Conservation (phyloP, 441 rosid genomes). For the Pelargonium cotyledonis region DNA sequence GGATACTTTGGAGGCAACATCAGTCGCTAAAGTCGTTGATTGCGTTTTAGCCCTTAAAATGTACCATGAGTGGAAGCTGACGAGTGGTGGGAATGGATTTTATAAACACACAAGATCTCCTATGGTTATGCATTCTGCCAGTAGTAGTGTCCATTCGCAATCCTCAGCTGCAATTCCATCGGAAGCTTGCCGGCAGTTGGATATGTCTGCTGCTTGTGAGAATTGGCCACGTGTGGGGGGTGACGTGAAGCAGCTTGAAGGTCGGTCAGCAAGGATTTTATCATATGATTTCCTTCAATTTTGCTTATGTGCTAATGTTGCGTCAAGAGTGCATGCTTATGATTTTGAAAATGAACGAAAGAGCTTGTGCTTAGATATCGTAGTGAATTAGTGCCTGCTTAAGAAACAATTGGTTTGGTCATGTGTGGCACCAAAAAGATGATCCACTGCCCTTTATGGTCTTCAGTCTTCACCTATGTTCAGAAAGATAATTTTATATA, state of each 20-base stretch:
- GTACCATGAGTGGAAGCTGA: conserved; percentile 61
- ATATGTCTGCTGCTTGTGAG: conserved; percentile 38
- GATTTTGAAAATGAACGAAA: too few relatives aligned
- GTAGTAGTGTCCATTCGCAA: conserved; percentile 29
- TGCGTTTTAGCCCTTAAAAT: conserved; percentile 73
- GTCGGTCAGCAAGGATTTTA: conserved; percentile 24
- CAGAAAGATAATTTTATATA: background rate
- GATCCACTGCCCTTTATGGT: too few relatives aligned
- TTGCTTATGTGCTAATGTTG: background rate
- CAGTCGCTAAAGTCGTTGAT: conserved; percentile 73
- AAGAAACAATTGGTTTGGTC: background rate
- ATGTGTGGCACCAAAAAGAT: background rate
- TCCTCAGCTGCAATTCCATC: conserved; percentile 24
- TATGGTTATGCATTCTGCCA: conserved; percentile 40
- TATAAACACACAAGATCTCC: conserved; percentile 61
- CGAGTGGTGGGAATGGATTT: conserved; percentile 43
- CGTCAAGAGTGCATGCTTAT: too few relatives aligned
- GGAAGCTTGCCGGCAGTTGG: conserved; percentile 54
- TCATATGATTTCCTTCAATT: conserved; percentile 4
- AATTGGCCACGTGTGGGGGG: conserved; percentile 26
- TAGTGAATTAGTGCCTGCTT: background rate
- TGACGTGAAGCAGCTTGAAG: conserved; percentile 42
- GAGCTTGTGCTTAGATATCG: too few relatives aligned
- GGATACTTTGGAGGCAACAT: conserved; percentile 75
- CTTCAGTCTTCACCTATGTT: background rate